Conservation (phyloP, 192 early-diverging fungal genomes). For the Coemansia sp. region DNA sequence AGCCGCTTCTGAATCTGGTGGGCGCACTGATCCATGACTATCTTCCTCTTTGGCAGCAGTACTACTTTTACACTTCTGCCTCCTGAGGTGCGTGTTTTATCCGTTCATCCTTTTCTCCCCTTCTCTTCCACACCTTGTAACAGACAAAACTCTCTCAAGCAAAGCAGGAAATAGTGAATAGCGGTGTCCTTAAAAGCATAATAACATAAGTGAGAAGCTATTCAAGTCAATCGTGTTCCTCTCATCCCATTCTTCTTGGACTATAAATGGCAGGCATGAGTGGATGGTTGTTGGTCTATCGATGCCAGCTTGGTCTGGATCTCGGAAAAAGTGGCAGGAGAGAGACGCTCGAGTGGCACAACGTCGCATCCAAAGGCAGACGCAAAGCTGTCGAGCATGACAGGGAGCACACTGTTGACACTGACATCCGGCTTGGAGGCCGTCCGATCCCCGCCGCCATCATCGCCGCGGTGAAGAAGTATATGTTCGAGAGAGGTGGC, state of each 20-base stretch:
- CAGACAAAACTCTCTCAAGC: no score
- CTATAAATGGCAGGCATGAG: background rate
- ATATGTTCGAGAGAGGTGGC: constrained; percentile 67
- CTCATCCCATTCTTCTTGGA: background rate
- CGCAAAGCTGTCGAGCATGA: constrained; percentile 34
- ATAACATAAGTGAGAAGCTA: no score
- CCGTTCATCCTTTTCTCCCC: no score
- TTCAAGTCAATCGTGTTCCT: constrained; percentile 8
- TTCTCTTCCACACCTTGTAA: no score
- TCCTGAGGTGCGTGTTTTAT: constrained; percentile 32
- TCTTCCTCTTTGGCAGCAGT: constrained; percentile 84
- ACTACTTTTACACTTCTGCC: constrained; percentile 84
- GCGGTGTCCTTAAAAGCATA: no score
- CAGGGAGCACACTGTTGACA: constrained; percentile 21
- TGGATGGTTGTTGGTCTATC: background rate
- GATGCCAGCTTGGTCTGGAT: constrained; percentile 24
- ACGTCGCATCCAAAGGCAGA: constrained; percentile 33
- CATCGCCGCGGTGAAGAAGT: background rate
- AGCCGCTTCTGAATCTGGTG: constrained; percentile 76
- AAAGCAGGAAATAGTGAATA: no score
- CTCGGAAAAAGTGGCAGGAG: constrained; percentile 22
- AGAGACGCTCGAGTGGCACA: constrained; percentile 31
- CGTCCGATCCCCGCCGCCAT: background rate
- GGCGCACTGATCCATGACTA: constrained; percentile 83
- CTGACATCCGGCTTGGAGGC: constrained; percentile 1